These are phyloP conservation scores for Linnemannia zychae DNA, from an alignment of 192 early-diverging fungal species.

Conservation along the genomic window DNA sequence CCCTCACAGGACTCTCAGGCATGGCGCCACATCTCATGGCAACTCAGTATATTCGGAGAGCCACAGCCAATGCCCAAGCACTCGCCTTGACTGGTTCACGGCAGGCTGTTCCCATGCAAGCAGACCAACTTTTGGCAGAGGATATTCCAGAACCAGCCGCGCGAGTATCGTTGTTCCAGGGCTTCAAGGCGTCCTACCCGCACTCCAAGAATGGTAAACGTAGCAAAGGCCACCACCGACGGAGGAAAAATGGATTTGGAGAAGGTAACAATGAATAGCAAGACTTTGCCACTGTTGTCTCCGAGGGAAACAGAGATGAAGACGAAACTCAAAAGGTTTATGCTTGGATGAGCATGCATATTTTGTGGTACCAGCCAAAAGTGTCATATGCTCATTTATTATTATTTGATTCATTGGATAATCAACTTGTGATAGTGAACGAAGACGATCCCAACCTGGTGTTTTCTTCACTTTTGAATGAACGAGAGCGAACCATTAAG, in stretches of 20 bases:
- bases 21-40: slow-evolving; percentile 65
- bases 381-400: slow-evolving; percentile 2
- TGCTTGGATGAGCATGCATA: neutral
- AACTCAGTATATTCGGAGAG: slow-evolving; percentile 50
- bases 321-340: neutral
- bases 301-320: slow-evolving; percentile 1
- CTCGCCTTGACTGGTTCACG: slow-evolving; percentile 32
- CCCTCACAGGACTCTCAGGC: slow-evolving; percentile 52
- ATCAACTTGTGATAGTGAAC: slow-evolving; percentile 24
- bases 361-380: neutral
- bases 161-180: slow-evolving; percentile 68
- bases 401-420: neutral
- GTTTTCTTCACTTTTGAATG: slow-evolving; percentile 60
- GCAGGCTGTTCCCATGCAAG: slow-evolving; percentile 17
- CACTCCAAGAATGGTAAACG: slow-evolving; percentile 41
- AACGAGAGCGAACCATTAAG: slow-evolving; percentile 63
- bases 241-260: slow-evolving; percentile 49
- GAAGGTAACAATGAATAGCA: slow-evolving; percentile 21
- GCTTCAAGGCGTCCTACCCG: slow-evolving; percentile 68
- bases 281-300: neutral
- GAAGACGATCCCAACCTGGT: slow-evolving; percentile 52
- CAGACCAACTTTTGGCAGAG: slow-evolving; percentile 53
- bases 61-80: slow-evolving; percentile 39
- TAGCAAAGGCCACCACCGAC: slow-evolving; percentile 39
- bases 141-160: slow-evolving; percentile 69